Conservation (phyloP, 345 rosid genomes). For the Mallotus nudiflorus region DNA sequence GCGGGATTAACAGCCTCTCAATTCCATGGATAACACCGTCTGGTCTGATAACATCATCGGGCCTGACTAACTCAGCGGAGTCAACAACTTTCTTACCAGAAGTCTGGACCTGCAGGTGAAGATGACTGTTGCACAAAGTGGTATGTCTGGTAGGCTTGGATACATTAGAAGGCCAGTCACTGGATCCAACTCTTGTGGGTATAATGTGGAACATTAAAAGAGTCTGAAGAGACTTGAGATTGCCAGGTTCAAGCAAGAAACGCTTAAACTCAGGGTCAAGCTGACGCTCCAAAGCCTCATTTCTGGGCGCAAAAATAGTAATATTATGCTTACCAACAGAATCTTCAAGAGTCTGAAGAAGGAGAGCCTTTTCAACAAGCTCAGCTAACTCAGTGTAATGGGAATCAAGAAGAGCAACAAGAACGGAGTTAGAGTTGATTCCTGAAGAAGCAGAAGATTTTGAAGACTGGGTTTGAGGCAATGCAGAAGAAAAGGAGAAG, state of each 20-base stretch:
- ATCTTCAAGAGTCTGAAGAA: constrained; percentile 33
- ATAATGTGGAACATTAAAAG: constrained; percentile 33
- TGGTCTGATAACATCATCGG: constrained; percentile 60
- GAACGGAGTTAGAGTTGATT: constrained; percentile 34
- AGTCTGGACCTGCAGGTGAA: constrained; percentile 42
- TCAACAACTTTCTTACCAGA: constrained; percentile 45
- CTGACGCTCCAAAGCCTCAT: constrained; percentile 36
- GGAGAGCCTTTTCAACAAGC: constrained; percentile 37
- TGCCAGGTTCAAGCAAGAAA: constrained; percentile 38
- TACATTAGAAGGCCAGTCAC: constrained; percentile 19
- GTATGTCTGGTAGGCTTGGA: constrained; percentile 36
- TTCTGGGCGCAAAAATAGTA: constrained; percentile 36
- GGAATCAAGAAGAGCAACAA: constrained; percentile 38
- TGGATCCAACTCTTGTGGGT: constrained; percentile 28
- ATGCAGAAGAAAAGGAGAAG: constrained; percentile 42
- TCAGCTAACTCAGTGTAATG: constrained; percentile 40
- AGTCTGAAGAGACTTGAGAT: constrained; percentile 36
- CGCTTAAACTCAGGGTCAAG: constrained; percentile 38
- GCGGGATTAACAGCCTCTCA: constrained; percentile 57
- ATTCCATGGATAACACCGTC: constrained; percentile 84
- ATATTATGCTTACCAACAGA: constrained; percentile 35
- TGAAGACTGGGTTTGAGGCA: constrained; percentile 40
- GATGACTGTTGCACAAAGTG: constrained; percentile 53
- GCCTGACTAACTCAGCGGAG: constrained; percentile 46
- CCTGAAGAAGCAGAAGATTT: constrained; percentile 1